Evolutionary conservation across 768 basidiomycete genomes (phyloP), one percentile per base, ranked within the genome.

Genomic region (Phlegmacium glaucopus): DNA sequence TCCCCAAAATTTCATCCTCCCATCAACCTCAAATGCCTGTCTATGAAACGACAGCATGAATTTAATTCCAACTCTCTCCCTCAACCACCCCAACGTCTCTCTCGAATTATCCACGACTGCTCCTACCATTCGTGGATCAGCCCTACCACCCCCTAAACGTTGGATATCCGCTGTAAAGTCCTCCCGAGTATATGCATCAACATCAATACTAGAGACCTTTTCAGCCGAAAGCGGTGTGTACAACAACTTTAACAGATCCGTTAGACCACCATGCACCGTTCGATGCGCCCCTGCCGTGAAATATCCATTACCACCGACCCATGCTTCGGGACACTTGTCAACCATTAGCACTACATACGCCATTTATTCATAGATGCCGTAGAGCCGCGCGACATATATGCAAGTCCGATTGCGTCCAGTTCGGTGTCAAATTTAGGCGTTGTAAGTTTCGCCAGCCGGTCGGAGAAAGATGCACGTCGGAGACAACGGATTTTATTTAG

Each of bases 281-380:
- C 85, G 79, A 56, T 79, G 73, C 6, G 83, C 82, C 16, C 84
- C 84, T 9, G 83, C 83, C 26, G 84, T 85, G 65, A 86, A 87
- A 63, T 79, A 84, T 13, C 83, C 80, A 55, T 88, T 87, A 13
- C 84, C 85, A 4, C 85, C 85, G 4, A 63, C 74, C 84, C 84
- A 86, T 47, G 75, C 74, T 34, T 65, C 55, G 1, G 83, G 80
- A 34, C 80, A 81, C 56, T 85, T 85, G 56, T 87, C 84, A 42
- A 86, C 65, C 45, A 87, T 65, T 36, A 87, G 67, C n/a, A n/a
- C n/a, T n/a, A n/a, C n/a, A n/a, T n/a, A n/a, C n/a, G n/a, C n/a
- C n/a, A n/a, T n/a, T n/a, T n/a, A n/a, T n/a, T n/a, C n/a, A n/a
- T n/a, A n/a, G n/a, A n/a, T n/a, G n/a, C n/a, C n/a, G n/a, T n/a